Base-by-base conservation (phyloP, 176 grass and related monocot species). In the Typha latifolia region DNA sequence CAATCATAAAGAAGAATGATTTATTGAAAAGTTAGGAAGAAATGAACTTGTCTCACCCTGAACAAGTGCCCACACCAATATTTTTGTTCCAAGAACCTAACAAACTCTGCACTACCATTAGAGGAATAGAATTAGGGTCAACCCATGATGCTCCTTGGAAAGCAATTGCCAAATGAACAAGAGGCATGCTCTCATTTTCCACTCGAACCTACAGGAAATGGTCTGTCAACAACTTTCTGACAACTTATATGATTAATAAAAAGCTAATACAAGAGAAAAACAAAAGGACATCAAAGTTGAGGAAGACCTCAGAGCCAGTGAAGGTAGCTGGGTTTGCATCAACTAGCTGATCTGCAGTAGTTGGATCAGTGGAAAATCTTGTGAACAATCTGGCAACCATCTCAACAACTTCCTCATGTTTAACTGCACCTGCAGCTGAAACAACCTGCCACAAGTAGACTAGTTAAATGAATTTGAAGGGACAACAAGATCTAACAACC, bases 101-200 rank as follows among this genome's bases (percentile, higher is more conserved):
- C 77, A 99, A 81, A 69, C 88, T 90, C 75, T 93, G 94, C 65
- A 91, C 76, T 70, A 99, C 88, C 89, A 99, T 99, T 77, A 99
- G 86, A 66, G 94, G 81, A 77, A 99, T 99, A 66, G 94, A 93
- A 12, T 66, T 84, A 66, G 86, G 81, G 61, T 99, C 73, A 80
- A 71, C 83, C 94, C 94, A 99, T 63, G 88, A 83, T 53, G 82
- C 66, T 21, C 94, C 94, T 72, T 93, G 80, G 78, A 99, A 90
- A 80, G 94, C 86, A 72, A 99, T 62, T 78, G 89, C 94, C 79
- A 99, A 71, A 47, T 93, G 86, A 12, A 70, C 81, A 67, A 80
- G 65, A 82, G 89, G 81, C 69, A 82, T 82, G 66, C 75, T 76
- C 3, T 50, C 27, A 59, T 87, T 65, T 62, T 86, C 78, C 65